A percentile compares a stretch with the other conserved stretches of the same genome.
phyloP scores from a whole-genome alignment of 257 asterid species.

The Nicotiana otophora region DNA sequence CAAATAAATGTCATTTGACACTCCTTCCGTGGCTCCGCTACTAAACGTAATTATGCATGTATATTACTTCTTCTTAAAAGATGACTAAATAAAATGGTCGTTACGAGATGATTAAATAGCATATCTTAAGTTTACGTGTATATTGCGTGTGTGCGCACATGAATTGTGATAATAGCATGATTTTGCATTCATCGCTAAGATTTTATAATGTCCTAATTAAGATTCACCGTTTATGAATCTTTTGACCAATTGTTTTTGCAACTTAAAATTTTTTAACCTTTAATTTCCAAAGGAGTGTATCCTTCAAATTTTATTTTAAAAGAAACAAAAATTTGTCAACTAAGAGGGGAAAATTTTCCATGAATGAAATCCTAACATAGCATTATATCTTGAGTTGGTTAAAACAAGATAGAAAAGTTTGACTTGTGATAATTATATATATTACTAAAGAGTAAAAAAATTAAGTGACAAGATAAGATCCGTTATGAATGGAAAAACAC shows the following conservation, averaged over 20 bases:
- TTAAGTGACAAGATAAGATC: not conserved
- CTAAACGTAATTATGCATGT: too few species aligned
- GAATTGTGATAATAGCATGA: constrained; percentile 11
- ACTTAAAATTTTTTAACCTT: not conserved
- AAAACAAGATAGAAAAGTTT: not conserved
- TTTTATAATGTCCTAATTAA: constrained; percentile 9
- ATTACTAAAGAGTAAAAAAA: not conserved
- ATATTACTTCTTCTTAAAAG: too few species aligned
- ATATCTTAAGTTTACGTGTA: not conserved
- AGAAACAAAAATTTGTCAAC: not conserved
- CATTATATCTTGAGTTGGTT: too few species aligned
- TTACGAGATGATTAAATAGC: not conserved
- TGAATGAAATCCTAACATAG: not conserved
- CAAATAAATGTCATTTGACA: too few species aligned
- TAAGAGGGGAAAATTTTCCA: not conserved
- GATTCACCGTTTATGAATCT: not conserved
- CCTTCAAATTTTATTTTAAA: not conserved
- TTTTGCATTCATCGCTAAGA: constrained; percentile 4
- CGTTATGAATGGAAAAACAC: not conserved
- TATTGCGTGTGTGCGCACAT: constrained; percentile 10
- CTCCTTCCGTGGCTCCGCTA: too few species aligned
- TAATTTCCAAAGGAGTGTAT: not conserved
- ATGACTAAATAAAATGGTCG: too few species aligned
- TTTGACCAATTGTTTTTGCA: not conserved
- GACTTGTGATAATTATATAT: not conserved